These are phyloP conservation scores for Xanthoparmelia taractica DNA, from an alignment of 495 filamentous ascomycete genomes.

Conservation along the genomic window DNA sequence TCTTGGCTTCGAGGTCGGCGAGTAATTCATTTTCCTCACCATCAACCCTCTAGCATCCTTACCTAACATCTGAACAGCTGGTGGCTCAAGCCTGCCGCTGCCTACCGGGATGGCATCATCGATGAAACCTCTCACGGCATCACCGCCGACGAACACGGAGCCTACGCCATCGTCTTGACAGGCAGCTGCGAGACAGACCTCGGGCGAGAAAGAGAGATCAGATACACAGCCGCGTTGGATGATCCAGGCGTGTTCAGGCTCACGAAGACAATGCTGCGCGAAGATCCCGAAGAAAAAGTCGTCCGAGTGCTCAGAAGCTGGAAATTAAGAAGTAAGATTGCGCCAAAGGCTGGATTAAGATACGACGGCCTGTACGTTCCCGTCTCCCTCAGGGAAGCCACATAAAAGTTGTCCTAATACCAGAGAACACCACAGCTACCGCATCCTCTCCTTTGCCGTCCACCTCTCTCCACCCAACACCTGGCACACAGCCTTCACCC, in stretches of 20 bases:
- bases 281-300: conserved; percentile 8
- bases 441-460: conserved; percentile 16
- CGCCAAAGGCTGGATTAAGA: conserved; percentile 23
- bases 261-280: conserved; percentile 11
- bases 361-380: conserved; percentile 27
- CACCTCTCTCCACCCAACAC: conserved; percentile 5
- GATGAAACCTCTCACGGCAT: conserved; percentile 18
- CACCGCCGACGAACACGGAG: conserved; percentile 18
- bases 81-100: conserved; percentile 26
- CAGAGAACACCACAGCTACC: conserved; percentile 14
- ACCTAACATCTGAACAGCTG: conserved; percentile 17
- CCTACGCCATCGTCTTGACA: conserved; percentile 22
- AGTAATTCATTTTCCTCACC: conserved; percentile 2
- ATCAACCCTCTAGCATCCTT: not conserved
- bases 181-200: conserved; percentile 8
- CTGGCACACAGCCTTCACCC: conserved; percentile 17
- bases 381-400: not conserved
- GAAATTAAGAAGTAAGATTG: conserved; percentile 15
- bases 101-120: conserved; percentile 22
- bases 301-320: conserved; percentile 21
- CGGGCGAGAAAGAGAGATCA: conserved; percentile 1
- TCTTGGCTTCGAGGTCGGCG: conserved; percentile 17
- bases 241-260: conserved; percentile 21
- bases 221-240: conserved; percentile 3
- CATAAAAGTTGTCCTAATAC: not conserved